Conservation (phyloP, 768 basidiomycete species). For the Calvatia gigantea region DNA sequence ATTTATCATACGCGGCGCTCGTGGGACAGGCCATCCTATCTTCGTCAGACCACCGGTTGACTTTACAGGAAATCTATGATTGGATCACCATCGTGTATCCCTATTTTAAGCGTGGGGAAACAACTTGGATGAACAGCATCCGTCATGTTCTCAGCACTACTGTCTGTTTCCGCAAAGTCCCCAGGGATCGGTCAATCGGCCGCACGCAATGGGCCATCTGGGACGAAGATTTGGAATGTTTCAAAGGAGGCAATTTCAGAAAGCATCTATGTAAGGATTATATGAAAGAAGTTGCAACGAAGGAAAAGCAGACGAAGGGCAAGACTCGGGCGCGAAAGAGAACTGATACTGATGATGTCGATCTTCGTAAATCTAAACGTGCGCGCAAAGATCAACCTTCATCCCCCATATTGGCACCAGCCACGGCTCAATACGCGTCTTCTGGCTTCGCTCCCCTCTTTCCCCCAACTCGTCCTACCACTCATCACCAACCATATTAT, state of each 20-base stretch:
- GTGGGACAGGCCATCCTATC: slow-evolving; percentile 94
- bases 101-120: slow-evolving; percentile 87
- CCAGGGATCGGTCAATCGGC: slow-evolving; percentile 72
- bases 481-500: slow-evolving; percentile 75
- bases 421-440: slow-evolving; percentile 20
- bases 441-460: slow-evolving; percentile 38
- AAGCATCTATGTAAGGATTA: slow-evolving; percentile 56
- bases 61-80: slow-evolving; percentile 93
- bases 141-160: slow-evolving; percentile 96
- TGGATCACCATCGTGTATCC: slow-evolving; percentile 95
- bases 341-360: slow-evolving; percentile 25
- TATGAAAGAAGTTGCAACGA: slow-evolving; percentile 30
- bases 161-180: slow-evolving; percentile 83
- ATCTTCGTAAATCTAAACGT: slow-evolving; percentile 44
- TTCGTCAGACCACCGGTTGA: slow-evolving; percentile 78
- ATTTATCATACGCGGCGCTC: slow-evolving; percentile 89
- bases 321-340: slow-evolving; percentile 36
- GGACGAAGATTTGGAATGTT: slow-evolving; percentile 79
- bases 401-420: slow-evolving; percentile 18
- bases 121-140: slow-evolving; percentile 98
- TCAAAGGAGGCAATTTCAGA: slow-evolving; percentile 78
- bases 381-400: slow-evolving; percentile 36
- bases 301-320: slow-evolving; percentile 30
- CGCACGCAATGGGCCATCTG: slow-evolving; percentile 88
- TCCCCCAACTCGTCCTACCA: slow-evolving; percentile 49